Base-by-base conservation (phyloP, 2,329 filamentous ascomycete species). In the Epichloe typhina region DNA sequence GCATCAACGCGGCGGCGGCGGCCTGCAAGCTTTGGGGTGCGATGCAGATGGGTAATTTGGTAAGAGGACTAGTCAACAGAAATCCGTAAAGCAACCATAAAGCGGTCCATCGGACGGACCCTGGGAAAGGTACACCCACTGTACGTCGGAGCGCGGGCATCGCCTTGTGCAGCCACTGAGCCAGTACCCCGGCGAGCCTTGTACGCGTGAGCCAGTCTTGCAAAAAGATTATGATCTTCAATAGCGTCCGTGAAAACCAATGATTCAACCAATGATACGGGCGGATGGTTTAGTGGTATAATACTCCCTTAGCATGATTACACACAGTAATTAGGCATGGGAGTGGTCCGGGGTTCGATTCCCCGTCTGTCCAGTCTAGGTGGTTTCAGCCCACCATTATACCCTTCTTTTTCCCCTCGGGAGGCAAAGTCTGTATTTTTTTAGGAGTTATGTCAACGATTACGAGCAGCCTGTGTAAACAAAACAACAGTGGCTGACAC, bases 331-430 rank as follows among this genome's bases (percentile, higher is more conserved):
- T 2, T 9, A 1, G 13, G 11, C n/a, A 4, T 57, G 55, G 55
- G 51, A 52, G 55, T 52, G 55, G 55, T 57, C 55, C 55, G 49
- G 52, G 55, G 55, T 57, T 57, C 54, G 55, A 57, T 57, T 57
- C 55, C 55, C 55, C 46, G 55, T 55, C 49, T 46, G 55, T 57
- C 55, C 55, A 57, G 0, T 1, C 2, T 13, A 0, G 49, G 31
- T 50, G 49, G 44, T 50, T 47, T 1, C 13, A 47, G 0, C 5
- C 38, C 49, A 47, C 15, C 31, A 9, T 4, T 9, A 31, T 45
- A 40, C 44, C 44, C 11, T 11, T 15, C 2, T 37, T 6, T 26
- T 23, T 19, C 17, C 17, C 17, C 17, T 19, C 17, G 2, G 17
- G 17, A 2, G 3, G 13, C 4, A 12, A 19, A 11, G n/a, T 11